These are phyloP conservation scores for Dictyostelium firmibasis DNA, from an alignment of 78 protist species.

Conservation along the genomic window DNA sequence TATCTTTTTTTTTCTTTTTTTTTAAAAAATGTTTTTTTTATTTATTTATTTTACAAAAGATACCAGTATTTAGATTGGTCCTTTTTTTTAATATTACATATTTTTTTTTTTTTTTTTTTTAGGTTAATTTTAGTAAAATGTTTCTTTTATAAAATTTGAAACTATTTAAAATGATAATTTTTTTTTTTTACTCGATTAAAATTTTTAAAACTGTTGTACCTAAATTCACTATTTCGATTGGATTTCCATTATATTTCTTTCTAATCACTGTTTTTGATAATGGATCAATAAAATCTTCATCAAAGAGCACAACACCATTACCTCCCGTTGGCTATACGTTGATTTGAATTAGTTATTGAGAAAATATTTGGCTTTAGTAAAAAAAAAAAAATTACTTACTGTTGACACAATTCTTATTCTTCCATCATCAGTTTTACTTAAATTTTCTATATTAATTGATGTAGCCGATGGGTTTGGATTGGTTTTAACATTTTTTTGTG, in stretches of 20 bases:
- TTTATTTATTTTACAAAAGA: neutral
- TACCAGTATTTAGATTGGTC: neutral
- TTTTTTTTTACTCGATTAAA: neutral
- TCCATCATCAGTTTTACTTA: neutral
- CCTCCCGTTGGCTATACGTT: neutral
- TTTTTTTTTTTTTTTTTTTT: neutral
- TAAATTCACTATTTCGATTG: neutral
- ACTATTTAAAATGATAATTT: neutral
- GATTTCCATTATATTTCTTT: neutral
- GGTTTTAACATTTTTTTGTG: constrained; percentile 1
- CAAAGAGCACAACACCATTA: neutral
- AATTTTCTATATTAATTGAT: neutral
- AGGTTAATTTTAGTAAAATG: neutral
- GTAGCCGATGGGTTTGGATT: neutral
- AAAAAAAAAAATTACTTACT: neutral
- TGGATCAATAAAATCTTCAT: neutral
- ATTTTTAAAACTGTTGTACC: neutral
- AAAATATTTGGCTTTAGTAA: no score
- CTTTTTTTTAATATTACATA: neutral
- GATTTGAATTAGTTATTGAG: neutral
- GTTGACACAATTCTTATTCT: neutral
- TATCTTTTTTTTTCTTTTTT: no score
- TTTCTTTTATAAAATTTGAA: no score
- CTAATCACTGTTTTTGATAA: neutral
- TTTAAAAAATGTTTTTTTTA: no score